Base-by-base conservation (phyloP, 2,329 filamentous ascomycete genomes). In the Zymoseptoria brevis region DNA sequence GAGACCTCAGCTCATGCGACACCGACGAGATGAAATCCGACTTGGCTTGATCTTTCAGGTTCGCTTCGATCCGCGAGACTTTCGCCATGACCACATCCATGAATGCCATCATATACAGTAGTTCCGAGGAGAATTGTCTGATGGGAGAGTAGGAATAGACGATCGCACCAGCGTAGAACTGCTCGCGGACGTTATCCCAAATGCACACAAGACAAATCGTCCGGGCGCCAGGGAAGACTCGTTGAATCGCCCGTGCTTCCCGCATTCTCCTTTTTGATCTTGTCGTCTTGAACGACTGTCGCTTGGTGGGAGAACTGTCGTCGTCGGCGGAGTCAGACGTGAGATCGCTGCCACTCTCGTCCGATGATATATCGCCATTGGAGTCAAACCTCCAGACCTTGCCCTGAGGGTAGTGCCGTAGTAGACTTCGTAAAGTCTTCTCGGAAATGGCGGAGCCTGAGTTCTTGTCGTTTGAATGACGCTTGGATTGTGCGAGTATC, bases 21-120 rank as follows among this genome's bases (percentile, higher is more conserved):
- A 82, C 78, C 0, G 75, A 77, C 0, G 76, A 76, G 13, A 83
- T 75, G 45, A 83, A 79, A 22, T 80, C 79, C 0, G 75, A 75
- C 58, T 82, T 82, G 8, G 77, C 74, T 57, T 75, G 75, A 35
- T 80, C 76, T 9, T 72, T 69, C 11, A 68, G 68, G 8, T 73
- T 64, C 1, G 72, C 72, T 19, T 73, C 70, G 5, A 76, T 62
- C 4, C 74, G 63, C 19, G 71, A 67, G 8, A 76, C 63, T 59
- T 77, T 72, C 5, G 70, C 72, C 68, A 74, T 76, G 45, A 76
- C 66, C 22, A 71, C 75, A 58, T 74, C 73, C 21, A 72, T 73
- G 60, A 78, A 76, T 4, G 73, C 73, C 50, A 71, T 66, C 11
- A 67, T 35, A 49, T 71, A 70, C 57, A 69, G 70, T 50, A 76